Evolutionary conservation across 2,329 filamentous ascomycete genomes (phyloP).

Genomic region (Hymenoscyphus infarciens): DNA sequence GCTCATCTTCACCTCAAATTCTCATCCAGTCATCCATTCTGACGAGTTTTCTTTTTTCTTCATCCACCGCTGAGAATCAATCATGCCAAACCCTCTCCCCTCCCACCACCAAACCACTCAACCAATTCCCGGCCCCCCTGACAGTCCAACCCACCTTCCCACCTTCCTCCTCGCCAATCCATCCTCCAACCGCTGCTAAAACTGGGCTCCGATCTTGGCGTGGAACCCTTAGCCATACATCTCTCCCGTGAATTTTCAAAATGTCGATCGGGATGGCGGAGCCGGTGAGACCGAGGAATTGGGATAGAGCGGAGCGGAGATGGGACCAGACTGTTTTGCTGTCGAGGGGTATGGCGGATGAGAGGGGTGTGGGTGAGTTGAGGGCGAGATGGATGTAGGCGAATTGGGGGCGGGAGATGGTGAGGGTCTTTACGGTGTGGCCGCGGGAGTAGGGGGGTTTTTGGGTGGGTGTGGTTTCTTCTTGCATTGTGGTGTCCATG

Average conservation of each 20-base stretch:
- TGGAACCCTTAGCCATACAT: conserved; percentile 64
- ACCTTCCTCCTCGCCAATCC: conserved; percentile 42
- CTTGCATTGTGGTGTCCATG: not conserved
- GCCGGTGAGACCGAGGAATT: conserved; percentile 69
- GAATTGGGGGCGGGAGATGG: conserved; percentile 49
- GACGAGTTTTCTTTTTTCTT: not conserved
- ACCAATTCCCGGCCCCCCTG: conserved; percentile 59
- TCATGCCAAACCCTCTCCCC: conserved; percentile 26
- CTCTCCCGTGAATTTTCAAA: conserved; percentile 52
- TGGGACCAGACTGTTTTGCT: conserved; percentile 59
- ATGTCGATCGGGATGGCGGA: conserved; percentile 67
- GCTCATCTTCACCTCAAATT: not conserved
- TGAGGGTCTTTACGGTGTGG: conserved; percentile 49
- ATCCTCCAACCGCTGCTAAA: conserved; percentile 63
- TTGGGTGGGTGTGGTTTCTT: conserved; percentile 7
- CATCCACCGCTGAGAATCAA: conserved; percentile 11
- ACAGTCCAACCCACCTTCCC: conserved; percentile 46
- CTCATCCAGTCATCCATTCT: not conserved
- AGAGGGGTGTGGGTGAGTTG: conserved; percentile 34
- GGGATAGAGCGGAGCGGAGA: conserved; percentile 58
- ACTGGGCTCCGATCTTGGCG: conserved; percentile 57
- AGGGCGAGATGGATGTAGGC: conserved; percentile 56
- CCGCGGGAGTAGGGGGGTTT: conserved; percentile 22
- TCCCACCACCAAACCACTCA: conserved; percentile 53
- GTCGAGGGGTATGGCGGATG: conserved; percentile 45